Percentiles rank a stretch among this genome's conserved stretches.
These are phyloP conservation scores for Wickerhamiella azymoides DNA, from an alignment of 805 yeast genomes.

Conservation along the genomic window DNA sequence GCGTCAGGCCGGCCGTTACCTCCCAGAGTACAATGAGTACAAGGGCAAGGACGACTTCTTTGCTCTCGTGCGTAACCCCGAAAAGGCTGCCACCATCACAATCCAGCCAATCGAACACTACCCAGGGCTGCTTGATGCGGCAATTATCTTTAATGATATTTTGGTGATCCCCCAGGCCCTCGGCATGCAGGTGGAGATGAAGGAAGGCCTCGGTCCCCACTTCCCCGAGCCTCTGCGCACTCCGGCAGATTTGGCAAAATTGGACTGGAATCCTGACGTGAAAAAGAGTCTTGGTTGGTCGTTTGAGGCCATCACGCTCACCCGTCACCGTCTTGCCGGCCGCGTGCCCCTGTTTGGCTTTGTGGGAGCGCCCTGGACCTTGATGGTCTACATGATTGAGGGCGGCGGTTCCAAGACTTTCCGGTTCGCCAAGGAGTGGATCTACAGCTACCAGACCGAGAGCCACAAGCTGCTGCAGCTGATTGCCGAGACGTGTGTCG, in stretches of 20 bases:
- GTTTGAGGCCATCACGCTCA: conserved; percentile 77
- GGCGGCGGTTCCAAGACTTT: conserved; percentile 92
- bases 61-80: conserved; percentile 90
- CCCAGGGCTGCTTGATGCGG: conserved; percentile 86
- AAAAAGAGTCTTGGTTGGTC: conserved; percentile 82
- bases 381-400: conserved; percentile 92
- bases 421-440: conserved; percentile 85
- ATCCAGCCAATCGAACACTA: conserved; percentile 90
- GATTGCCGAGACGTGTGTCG: conserved; percentile 77
- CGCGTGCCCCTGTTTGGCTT: conserved; percentile 91
- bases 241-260: conserved; percentile 44
- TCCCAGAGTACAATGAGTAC: conserved; percentile 80
- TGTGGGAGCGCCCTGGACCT: conserved; percentile 97
- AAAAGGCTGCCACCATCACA: conserved; percentile 83
- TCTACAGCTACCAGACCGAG: conserved; percentile 62
- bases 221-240: conserved; percentile 77
- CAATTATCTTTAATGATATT: conserved; percentile 91
- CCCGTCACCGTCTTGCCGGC: conserved; percentile 76
- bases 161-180: conserved; percentile 95
- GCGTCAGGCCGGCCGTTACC: conserved; percentile 22
- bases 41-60: conserved; percentile 81
- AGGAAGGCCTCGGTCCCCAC: conserved; percentile 88
- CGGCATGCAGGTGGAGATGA: conserved; percentile 91
- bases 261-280: conserved; percentile 50
- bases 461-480: conserved; percentile 59